These are phyloP conservation scores for Pseudogymnoascus sp. DNA, from an alignment of 2,329 filamentous ascomycete species.

Conservation along the genomic window DNA sequence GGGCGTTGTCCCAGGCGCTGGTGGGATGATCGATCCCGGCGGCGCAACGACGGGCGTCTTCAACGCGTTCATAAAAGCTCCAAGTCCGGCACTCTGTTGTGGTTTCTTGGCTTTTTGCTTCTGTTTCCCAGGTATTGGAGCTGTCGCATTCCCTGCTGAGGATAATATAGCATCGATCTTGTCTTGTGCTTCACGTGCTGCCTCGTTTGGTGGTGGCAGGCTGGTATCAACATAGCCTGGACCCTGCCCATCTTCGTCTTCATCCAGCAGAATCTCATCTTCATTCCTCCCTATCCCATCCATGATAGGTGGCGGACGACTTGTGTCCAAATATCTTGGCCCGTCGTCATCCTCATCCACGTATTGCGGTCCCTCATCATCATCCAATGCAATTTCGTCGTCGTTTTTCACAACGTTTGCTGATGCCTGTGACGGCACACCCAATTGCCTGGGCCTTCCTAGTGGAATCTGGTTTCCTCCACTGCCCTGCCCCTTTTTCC, in stretches of 20 bases:
- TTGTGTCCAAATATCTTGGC: constrained; percentile 22
- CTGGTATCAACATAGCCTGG: constrained; percentile 10
- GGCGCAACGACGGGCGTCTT: not conserved
- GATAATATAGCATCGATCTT: constrained; percentile 24
- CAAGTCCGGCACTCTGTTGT: not conserved
- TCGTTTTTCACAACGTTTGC: constrained; percentile 13
- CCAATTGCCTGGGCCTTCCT: constrained; percentile 23
- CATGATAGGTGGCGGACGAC: constrained; percentile 22
- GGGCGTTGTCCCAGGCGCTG: not conserved
- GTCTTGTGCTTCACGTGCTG: constrained; percentile 20
- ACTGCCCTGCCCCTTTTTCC: constrained; percentile 28
- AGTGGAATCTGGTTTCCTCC: constrained; percentile 27
- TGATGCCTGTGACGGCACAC: not conserved
- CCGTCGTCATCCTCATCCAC: constrained; percentile 13
- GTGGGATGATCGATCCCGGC: not conserved
- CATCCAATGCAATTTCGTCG: constrained; percentile 22
- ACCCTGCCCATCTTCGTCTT: constrained; percentile 28
- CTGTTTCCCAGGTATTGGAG: not conserved
- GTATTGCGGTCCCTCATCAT: constrained; percentile 12
- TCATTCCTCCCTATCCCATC: constrained; percentile 26
- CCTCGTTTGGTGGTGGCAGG: constrained; percentile 12
- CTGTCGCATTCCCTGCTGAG: not conserved
- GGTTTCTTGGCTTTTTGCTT: not conserved
- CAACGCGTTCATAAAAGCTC: constrained; percentile 1
- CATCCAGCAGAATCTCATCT: constrained; percentile 40